Evolutionary conservation across 371 early-diverging fungal species (phyloP), one percentile per base, ranked within the genome.

Genomic region (Blakeslea trispora): DNA sequence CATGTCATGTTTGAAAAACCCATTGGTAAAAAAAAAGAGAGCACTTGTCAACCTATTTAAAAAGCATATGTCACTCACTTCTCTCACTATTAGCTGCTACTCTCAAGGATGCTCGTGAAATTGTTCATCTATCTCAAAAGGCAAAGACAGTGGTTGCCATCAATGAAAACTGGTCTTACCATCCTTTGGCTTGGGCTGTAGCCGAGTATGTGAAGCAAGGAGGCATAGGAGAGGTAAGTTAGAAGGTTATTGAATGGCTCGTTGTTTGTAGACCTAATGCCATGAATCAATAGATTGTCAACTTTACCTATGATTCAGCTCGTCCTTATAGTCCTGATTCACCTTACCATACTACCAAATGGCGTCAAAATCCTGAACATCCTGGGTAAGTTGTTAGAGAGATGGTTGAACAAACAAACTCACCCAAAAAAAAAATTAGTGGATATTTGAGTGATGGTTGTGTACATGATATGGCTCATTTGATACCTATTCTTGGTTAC

Each of bases 391-490:
- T 50, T 10, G 2, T 15, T 22, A 9, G 1, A 2, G 23, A 31
- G 15, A 14, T 28, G 17, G 18, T 18, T 9, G n/a, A 23, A 7
- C 21, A 14, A 10, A 39, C 4, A 31, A 53, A 21, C 17, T 9
- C 7, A 8, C 6, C 6, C n/a, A n/a, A n/a, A n/a, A n/a, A n/a
- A n/a, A n/a, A n/a, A 13, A 53, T 18, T 58, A 76, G 77, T n/a
- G 79, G 79, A 1, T 79, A 79, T 50, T 60, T 79, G 13, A 75
- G 75, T 53, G 79, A 79, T 58, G 79, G 79, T 8, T 70, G 76
- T 55, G 79, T 79, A 6, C 79, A 79, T 53, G 74, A 79, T 44
- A 64, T 79, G 68, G 72, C 72, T n/a, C 75, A 75, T 45, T 52
- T 79, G 31, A 45, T 74, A 5, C 72, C 71, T 23, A 71, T 76